Evolutionary conservation across 1,284 basidiomycete species (phyloP).

Genomic region (Coniferiporia weirii): DNA sequence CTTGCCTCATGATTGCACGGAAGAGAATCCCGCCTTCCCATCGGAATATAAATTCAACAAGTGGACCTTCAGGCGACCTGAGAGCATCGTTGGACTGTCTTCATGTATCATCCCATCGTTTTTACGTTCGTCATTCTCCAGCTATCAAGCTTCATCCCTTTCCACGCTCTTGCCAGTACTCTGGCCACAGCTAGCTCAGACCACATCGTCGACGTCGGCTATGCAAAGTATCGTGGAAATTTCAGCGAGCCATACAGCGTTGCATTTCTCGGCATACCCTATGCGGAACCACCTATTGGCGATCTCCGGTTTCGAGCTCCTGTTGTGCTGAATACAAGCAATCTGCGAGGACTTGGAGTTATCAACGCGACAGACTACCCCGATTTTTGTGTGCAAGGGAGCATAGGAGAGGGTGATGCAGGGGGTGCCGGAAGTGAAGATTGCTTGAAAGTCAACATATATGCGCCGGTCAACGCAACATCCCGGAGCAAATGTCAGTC

Average conservation of each 20-base stretch:
- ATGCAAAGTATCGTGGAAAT: constrained; percentile 42
- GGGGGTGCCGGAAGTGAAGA: constrained; percentile 59
- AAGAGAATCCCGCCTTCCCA: no score
- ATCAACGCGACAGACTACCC: constrained; percentile 48
- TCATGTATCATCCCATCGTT: no score
- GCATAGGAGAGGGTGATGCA: constrained; percentile 42
- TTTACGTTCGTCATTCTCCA: no score
- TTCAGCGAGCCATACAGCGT: constrained; percentile 46
- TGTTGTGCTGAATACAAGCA: constrained; percentile 28
- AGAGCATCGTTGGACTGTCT: no score
- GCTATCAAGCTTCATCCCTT: no score
- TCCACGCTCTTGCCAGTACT: neutral
- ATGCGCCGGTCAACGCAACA: constrained; percentile 31
- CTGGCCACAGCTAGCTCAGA: neutral
- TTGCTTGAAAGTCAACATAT: constrained; percentile 41
- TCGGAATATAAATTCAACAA: no score
- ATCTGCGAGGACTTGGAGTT: constrained; percentile 34
- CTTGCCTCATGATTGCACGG: no score
- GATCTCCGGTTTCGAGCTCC: constrained; percentile 36
- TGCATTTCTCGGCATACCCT: constrained; percentile 47
- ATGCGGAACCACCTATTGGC: constrained; percentile 37
- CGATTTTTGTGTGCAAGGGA: constrained; percentile 53
- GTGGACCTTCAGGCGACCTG: no score
- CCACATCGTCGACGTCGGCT: constrained; percentile 22
- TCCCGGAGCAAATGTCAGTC: constrained; percentile 28